Conservation (phyloP, 2,329 filamentous ascomycete genomes). For the Fusarium heterosporum region DNA sequence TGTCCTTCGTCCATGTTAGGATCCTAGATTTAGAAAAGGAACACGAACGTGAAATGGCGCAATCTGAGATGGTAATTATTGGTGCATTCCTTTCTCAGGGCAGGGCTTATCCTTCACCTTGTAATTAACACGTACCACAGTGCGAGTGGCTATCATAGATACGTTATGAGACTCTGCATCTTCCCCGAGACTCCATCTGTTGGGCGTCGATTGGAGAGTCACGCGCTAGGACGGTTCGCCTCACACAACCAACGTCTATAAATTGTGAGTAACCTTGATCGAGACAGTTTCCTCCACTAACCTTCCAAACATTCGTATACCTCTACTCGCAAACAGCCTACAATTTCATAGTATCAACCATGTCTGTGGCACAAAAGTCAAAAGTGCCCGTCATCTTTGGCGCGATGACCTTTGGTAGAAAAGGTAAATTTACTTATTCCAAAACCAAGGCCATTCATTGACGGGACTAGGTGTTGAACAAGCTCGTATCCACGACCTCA, state of each 20-base stretch:
- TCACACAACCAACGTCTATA: background rate
- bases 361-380: background rate
- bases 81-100: too few relatives aligned
- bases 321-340: background rate
- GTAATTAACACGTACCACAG: background rate
- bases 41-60: background rate
- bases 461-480: constrained; percentile 1
- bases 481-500: constrained; percentile 3
- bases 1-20: too few relatives aligned
- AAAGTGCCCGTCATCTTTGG: constrained; percentile 2
- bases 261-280: background rate
- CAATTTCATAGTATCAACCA: background rate
- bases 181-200: background rate
- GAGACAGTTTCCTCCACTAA: background rate
- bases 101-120: too few relatives aligned
- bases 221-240: background rate
- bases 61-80: background rate
- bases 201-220: background rate
- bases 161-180: background rate
- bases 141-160: background rate
- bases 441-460: background rate
- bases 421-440: background rate
- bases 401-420: constrained; percentile 9
- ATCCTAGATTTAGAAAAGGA: background rate
- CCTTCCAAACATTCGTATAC: background rate